Evolutionary conservation across 257 asterid genomes (phyloP), one percentile per base, ranked within the genome.

Genomic region (Fraxinus cuspidata): DNA sequence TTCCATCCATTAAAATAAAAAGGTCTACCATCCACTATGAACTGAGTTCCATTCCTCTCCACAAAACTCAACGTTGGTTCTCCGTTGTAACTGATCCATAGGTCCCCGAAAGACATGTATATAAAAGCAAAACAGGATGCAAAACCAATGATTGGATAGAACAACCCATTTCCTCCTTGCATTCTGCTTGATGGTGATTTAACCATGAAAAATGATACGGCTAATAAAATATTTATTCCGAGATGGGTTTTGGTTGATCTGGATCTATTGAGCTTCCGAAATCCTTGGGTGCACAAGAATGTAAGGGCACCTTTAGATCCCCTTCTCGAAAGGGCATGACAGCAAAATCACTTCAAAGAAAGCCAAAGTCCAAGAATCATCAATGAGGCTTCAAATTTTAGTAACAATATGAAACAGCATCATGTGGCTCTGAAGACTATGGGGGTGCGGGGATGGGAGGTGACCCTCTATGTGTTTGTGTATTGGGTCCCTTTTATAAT

Each of bases 1-100:
- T 96, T 96, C 99, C 99, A 96, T 8, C 99, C 99, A 85, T 93
- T 93, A 42, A 96, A 84, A 53, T 96, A 92, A 79, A 96, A 93
- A 16, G 90, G 96, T 74, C 68, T 90, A 34, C 97, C 98, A 86
- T 93, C 99, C 80, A 92, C 89, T 64, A 84, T 72, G 82, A 96
- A 96, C 86, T 93, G 98, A 83, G 94, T 90, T 63, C 97, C 99
- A 87, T 96, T 96, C 79, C 97, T 93, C 89, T 86, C 97, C 80
- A 96, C 98, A 82, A 92, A 93, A 76, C 96, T 89, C 72, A 90
- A 78, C 40, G 84, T 84, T n/a, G 83, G 82, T 38, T 85, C 90
- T 12, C 81, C 74, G 56, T 80, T 81, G n/a, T 76, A 77, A 84
- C 81, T 78, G 13, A 84, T 78, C 97, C 97, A 90, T 15, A 90